phyloP scores from a whole-genome alignment of 2,329 filamentous ascomycete genomes.

The Chrysosporium keratinophilum region DNA sequence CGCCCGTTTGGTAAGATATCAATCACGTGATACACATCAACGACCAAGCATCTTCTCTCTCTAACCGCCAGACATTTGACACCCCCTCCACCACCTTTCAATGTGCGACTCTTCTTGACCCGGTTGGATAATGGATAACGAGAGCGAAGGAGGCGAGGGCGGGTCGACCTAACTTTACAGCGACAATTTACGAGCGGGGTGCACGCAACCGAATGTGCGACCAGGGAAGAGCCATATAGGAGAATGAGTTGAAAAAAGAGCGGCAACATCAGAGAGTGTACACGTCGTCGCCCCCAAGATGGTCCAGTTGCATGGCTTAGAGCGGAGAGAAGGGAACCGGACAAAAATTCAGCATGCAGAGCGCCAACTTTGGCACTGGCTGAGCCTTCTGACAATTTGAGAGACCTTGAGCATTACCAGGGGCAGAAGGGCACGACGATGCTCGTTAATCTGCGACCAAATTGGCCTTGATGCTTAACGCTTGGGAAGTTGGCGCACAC shows the following conservation, averaged over 20 bases:
- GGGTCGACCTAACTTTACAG: neutral
- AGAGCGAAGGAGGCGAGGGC: neutral
- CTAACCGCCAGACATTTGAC: conserved; percentile 1
- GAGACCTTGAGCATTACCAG: neutral
- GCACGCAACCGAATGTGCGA: neutral
- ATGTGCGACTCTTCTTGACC: neutral
- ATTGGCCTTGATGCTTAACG: too few relatives aligned
- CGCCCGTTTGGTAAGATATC: neutral
- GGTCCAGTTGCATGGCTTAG: neutral
- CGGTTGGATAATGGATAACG: neutral
- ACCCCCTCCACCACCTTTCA: neutral
- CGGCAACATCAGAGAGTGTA: too few relatives aligned
- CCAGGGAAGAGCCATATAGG: neutral
- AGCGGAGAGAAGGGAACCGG: neutral
- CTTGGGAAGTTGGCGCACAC: too few relatives aligned
- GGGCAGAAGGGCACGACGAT: too few relatives aligned
- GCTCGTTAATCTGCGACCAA: too few relatives aligned
- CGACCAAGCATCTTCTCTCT: conserved; percentile 4
- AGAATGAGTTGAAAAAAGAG: neutral
- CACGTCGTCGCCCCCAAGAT: neutral
- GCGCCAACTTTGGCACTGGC: neutral
- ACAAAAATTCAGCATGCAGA: neutral
- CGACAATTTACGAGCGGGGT: neutral
- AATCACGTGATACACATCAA: neutral
- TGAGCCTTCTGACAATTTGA: neutral